Conservation (phyloP, 495 filamentous ascomycete genomes). For the Rostrohypoxylon terebratum region DNA sequence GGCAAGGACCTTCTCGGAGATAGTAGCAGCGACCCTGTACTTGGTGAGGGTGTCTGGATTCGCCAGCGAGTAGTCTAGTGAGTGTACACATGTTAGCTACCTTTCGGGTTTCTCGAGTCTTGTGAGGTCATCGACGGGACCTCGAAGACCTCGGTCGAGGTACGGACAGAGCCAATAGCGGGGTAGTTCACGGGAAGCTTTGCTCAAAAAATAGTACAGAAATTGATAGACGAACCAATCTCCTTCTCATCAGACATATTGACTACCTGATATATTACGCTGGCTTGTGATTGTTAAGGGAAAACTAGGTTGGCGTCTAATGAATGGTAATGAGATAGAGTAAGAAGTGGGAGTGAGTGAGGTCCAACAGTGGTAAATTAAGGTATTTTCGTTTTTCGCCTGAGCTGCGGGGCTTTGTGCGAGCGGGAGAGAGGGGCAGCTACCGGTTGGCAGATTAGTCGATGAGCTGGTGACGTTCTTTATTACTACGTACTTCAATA, state of each 20-base stretch:
- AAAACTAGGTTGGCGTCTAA: conserved; percentile 9
- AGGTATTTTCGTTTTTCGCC: conserved; percentile 44
- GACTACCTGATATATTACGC: conserved; percentile 16
- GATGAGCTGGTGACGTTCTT: conserved; percentile 43
- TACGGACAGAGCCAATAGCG: conserved; percentile 26
- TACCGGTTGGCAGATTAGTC: conserved; percentile 19
- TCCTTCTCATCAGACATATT: conserved; percentile 46
- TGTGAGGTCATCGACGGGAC: conserved; percentile 25
- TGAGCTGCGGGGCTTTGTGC: conserved; percentile 46
- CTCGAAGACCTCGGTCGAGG: conserved; percentile 15
- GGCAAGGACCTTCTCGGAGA: conserved; percentile 94
- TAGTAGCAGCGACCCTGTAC: conserved; percentile 95
- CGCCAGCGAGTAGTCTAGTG: conserved; percentile 87
- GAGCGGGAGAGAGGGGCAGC: conserved; percentile 41
- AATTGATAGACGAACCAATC: conserved; percentile 37
- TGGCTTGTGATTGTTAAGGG: not conserved
- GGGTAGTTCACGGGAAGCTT: conserved; percentile 41
- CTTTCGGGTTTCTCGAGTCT: conserved; percentile 21
- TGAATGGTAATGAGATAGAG: conserved; percentile 1
- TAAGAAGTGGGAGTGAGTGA: conserved; percentile 17
- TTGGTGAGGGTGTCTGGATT: conserved; percentile 99
- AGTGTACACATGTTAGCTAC: conserved; percentile 27
- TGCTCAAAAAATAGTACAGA: conserved; percentile 12
- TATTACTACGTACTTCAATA: too few relatives aligned
- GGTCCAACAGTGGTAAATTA: conserved; percentile 11